Evolutionary conservation across 2,329 filamentous ascomycete genomes (phyloP).

Genomic region (Grosmannia serpens): DNA sequence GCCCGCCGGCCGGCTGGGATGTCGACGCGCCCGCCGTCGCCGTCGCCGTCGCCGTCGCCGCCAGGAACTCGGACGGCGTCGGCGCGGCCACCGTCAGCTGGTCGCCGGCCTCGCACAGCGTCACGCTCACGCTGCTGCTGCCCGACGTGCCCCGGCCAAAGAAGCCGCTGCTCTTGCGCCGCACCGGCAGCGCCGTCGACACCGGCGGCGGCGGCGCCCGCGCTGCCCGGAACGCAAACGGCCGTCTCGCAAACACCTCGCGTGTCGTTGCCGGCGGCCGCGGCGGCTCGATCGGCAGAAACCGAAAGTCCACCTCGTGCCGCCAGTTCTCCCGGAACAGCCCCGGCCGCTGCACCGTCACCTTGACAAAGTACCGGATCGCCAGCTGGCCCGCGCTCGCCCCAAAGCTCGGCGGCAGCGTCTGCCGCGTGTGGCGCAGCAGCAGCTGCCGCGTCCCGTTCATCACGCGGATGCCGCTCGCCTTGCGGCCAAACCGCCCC

Average conservation of each 20-base stretch:
- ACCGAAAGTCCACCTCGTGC: slow-evolving; percentile 58
- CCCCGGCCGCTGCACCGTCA: slow-evolving; percentile 80
- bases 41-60: background rate
- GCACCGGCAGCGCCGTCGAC: slow-evolving; percentile 13
- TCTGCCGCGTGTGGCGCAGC: slow-evolving; percentile 66
- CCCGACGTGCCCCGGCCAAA: background rate
- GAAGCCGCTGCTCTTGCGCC: slow-evolving; percentile 38
- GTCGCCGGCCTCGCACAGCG: background rate
- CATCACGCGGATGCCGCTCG: slow-evolving; percentile 46
- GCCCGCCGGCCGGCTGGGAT: background rate
- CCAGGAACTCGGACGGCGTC: background rate
- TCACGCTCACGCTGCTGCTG: background rate
- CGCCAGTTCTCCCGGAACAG: slow-evolving; percentile 87
- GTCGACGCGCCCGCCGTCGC: background rate
- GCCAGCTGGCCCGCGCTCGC: slow-evolving; percentile 86
- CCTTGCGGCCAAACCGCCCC: slow-evolving; percentile 35
- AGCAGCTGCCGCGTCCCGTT: slow-evolving; percentile 51
- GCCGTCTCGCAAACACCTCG: slow-evolving; percentile 74
- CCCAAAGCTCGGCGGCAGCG: slow-evolving; percentile 79
- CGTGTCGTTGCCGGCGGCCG: slow-evolving; percentile 54
- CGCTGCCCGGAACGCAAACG: slow-evolving; percentile 38
- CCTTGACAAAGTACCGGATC: slow-evolving; percentile 89
- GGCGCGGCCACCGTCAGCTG: background rate
- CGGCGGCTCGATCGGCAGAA: slow-evolving; percentile 87
- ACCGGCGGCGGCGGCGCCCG: slow-evolving; percentile 19